Base-by-base conservation (phyloP, 768 basidiomycete genomes). In the Rubroboletus pulcherrimus region DNA sequence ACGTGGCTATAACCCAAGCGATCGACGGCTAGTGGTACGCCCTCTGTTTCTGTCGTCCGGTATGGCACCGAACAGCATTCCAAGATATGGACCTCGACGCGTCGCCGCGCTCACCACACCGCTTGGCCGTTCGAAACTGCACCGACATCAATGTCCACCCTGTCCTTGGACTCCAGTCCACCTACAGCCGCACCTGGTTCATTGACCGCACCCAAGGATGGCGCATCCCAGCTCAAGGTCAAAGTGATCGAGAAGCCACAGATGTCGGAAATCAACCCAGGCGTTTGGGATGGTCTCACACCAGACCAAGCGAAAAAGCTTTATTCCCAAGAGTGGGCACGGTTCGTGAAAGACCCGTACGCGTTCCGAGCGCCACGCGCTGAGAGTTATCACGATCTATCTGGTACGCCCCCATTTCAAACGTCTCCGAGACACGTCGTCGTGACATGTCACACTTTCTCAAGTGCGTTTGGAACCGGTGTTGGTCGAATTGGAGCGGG, bases 211-310 rank as follows among this genome's bases (percentile, higher is more conserved):
- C 33, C 52, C 40, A 57, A 56, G 49, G 57, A 55, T 7, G 50
- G 57, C 1, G 48, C 53, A 5, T 54, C 72, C 8, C 69, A 66
- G 19, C 60, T 77, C 40, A 81, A 79, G 49, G 82, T 92, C 69
- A 93, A 89, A 68, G 92, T 98, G 31, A 82, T 94, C 44, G 93
- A 99, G 74, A 98, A 97, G 65, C 83, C 89, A 0, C 94, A 95
- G 72, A 98, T 98, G 95, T 79, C 86, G 49, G 97, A 99, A 76
- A 97, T 98, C 66, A 99, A 99, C 66, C 96, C 95, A 49, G 96
- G 89, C 7, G 86, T 98, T 17, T 97, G 95, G 94, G 97, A 98
- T 69, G 97, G 97, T 0, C 78, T 98, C 38, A 90, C 88, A 2
- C 88, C 91, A 1, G 90, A 92, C 60, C 87, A 96, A 66, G 94